These are phyloP conservation scores for Fusarium tuaranense DNA, from an alignment of 2,329 filamentous ascomycete genomes.

Conservation along the genomic window DNA sequence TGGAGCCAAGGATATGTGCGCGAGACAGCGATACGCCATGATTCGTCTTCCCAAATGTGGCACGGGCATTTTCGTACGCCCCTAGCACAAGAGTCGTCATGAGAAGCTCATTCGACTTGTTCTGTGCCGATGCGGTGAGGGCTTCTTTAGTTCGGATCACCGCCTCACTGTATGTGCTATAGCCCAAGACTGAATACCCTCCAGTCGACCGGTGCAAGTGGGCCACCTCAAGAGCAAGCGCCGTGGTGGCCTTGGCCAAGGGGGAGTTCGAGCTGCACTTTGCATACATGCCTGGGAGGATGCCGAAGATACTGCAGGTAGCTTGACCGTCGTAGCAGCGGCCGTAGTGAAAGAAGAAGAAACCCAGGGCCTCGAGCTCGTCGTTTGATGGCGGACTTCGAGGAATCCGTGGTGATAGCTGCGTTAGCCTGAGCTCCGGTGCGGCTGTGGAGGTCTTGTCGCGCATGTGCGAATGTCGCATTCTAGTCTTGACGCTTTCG, in stretches of 20 bases:
- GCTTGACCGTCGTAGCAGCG: background rate
- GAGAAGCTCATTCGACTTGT: constrained; percentile 8
- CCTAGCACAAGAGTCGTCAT: constrained; percentile 15
- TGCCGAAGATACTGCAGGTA: constrained; percentile 10
- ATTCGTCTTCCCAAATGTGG: background rate
- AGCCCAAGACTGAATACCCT: background rate
- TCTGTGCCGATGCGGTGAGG: background rate
- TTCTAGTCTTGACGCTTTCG: background rate
- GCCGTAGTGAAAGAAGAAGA: constrained; percentile 13
- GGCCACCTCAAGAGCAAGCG: constrained; percentile 7
- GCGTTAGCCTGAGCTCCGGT: background rate
- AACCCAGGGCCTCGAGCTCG: constrained; percentile 1
- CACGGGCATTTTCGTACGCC: background rate
- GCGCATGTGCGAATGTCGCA: background rate
- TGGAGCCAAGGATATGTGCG: background rate
- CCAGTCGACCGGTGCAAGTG: background rate
- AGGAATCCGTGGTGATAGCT: background rate
- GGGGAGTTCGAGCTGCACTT: background rate
- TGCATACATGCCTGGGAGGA: constrained; percentile 9
- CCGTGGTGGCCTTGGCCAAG: constrained; percentile 2
- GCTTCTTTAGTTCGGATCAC: background rate
- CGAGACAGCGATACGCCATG: background rate
- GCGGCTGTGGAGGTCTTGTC: background rate
- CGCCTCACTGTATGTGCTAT: background rate
- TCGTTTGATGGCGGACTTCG: background rate